Percentiles rank a stretch among this genome's conserved stretches.
These are phyloP conservation scores for Xylaria grammica DNA, from an alignment of 495 filamentous ascomycete species.

Conservation along the genomic window DNA sequence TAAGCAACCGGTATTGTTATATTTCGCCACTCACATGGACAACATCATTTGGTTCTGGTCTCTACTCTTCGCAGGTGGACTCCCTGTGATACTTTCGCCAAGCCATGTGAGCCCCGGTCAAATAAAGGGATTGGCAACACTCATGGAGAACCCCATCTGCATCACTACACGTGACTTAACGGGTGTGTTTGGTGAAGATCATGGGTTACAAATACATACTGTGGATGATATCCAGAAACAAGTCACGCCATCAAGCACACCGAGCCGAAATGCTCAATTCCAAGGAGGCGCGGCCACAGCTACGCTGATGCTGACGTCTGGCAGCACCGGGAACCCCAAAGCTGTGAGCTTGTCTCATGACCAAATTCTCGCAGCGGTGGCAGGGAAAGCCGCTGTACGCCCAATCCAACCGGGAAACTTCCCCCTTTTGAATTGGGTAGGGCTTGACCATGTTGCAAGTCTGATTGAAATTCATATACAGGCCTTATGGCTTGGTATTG, in stretches of 20 bases:
- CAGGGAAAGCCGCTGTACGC: constrained; percentile 1
- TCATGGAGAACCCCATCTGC: background rate
- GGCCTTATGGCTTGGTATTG: constrained; percentile 43
- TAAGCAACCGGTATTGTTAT: background rate
- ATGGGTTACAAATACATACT: background rate
- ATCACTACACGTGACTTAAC: background rate
- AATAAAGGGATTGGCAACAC: background rate
- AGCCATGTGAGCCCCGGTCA: background rate
- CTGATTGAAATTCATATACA: constrained; percentile 57
- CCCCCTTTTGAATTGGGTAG: constrained; percentile 57
- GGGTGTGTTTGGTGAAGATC: background rate
- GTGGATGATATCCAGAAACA: background rate
- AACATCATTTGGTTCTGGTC: background rate
- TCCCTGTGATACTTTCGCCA: background rate
- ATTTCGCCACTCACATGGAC: background rate
- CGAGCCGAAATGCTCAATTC: background rate
- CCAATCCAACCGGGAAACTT: background rate
- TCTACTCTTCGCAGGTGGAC: background rate
- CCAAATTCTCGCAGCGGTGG: constrained; percentile 52
- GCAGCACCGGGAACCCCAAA: constrained; percentile 58
- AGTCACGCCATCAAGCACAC: background rate
- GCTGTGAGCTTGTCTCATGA: constrained; percentile 51
- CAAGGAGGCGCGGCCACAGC: background rate
- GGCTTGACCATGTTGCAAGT: constrained; percentile 59
- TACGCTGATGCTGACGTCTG: constrained; percentile 60